A percentile compares a stretch with the other conserved stretches of the same genome.
phyloP scores from a whole-genome alignment of 805 yeast genomes.

The Deakozyma indianensis region DNA sequence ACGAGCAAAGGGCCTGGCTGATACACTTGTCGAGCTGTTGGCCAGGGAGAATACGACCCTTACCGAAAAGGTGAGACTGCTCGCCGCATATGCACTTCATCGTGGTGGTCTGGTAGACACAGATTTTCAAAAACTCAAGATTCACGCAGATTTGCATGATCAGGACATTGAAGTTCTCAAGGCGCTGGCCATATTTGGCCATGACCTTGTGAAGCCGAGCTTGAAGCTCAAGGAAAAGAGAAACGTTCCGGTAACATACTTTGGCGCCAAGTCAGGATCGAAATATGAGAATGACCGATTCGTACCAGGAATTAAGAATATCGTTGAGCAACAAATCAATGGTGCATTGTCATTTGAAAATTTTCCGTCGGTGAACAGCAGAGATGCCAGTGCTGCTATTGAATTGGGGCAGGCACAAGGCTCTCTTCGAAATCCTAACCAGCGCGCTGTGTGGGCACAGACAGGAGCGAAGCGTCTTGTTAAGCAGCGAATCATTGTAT shows the following conservation, averaged over 20 bases:
- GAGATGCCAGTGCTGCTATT: constrained; percentile 25
- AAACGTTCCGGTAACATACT: constrained; percentile 7
- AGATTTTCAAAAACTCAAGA: constrained; percentile 58
- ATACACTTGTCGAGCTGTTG: constrained; percentile 43
- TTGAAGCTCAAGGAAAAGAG: constrained; percentile 23
- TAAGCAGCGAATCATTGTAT: constrained; percentile 63
- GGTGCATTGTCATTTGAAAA: constrained; percentile 36
- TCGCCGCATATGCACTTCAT: constrained; percentile 60
- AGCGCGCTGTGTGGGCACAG: constrained; percentile 67
- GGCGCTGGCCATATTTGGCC: constrained; percentile 46
- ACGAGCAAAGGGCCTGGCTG: constrained; percentile 40
- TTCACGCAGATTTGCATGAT: constrained; percentile 33
- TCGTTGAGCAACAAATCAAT: constrained; percentile 36
- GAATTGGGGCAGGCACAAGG: constrained; percentile 26
- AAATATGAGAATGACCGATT: constrained; percentile 43
- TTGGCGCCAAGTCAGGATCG: constrained; percentile 20
- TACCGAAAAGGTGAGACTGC: constrained; percentile 55
- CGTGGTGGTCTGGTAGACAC: constrained; percentile 54
- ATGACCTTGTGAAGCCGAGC: constrained; percentile 14
- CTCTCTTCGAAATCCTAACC: constrained; percentile 55
- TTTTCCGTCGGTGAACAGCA: constrained; percentile 65
- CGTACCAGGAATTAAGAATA: constrained; percentile 52
- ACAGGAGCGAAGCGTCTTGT: constrained; percentile 24
- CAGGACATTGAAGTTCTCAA: constrained; percentile 36
- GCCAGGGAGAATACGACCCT: constrained; percentile 23